Evolutionary conservation across 148 eudicot species (phyloP).

Genomic region (Fagopyrum esculentum): DNA sequence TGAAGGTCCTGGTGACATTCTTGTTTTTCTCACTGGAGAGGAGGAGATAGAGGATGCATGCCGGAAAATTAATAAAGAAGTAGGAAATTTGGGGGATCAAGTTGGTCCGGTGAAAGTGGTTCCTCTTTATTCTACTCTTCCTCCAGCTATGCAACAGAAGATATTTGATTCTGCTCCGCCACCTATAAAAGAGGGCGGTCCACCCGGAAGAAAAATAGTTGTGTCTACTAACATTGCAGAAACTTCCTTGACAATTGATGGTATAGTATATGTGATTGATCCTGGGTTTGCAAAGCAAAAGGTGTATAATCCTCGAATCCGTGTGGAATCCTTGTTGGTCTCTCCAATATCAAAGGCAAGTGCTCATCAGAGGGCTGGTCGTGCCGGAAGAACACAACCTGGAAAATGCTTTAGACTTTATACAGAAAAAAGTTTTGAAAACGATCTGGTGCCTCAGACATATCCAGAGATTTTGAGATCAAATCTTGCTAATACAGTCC

Average conservation of each 20-base stretch:
- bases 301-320: conserved; percentile 60
- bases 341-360: conserved; percentile 70
- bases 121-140: conserved; percentile 65
- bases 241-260: conserved; percentile 75
- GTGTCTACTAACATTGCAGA: conserved; percentile 71
- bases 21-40: conserved; percentile 68
- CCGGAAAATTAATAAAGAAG: conserved; percentile 40
- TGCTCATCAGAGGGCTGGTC: conserved; percentile 74
- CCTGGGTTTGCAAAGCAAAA: conserved; percentile 70
- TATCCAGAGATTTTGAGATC: conserved; percentile 83
- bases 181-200: conserved; percentile 57
- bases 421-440: conserved; percentile 69
- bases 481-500: conserved; percentile 84
- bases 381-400: conserved; percentile 76
- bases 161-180: conserved; percentile 68
- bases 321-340: conserved; percentile 64
- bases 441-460: conserved; percentile 81
- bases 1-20: conserved; percentile 76
- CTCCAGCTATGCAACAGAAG: conserved; percentile 71
- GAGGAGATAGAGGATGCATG: conserved; percentile 77
- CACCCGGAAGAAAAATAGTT: conserved; percentile 67
- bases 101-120: conserved; percentile 51
- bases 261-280: conserved; percentile 66
- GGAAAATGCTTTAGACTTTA: conserved; percentile 71
- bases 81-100: conserved; percentile 41